Conservation (phyloP, 768 basidiomycete genomes). For the Podaxis mareebaensis region DNA sequence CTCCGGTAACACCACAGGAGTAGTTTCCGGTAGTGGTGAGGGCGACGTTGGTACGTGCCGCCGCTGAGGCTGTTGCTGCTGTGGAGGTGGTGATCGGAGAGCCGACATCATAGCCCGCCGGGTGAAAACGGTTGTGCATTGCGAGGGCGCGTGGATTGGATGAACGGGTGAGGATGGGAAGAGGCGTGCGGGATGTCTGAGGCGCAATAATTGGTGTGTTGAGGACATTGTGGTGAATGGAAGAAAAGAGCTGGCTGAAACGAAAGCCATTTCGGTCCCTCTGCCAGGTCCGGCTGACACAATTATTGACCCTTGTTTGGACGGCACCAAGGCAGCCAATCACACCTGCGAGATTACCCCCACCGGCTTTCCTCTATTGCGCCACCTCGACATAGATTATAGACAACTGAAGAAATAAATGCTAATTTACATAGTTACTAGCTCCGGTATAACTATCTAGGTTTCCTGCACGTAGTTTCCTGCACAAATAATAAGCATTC, state of each 20-base stretch:
- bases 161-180: conserved; percentile 30
- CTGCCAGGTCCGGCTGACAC: conserved; percentile 10
- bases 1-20: conserved; percentile 17
- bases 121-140: conserved; percentile 33
- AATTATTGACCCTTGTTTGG: conserved; percentile 28
- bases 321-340: conserved; percentile 27
- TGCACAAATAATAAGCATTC: conserved; percentile 24
- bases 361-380: conserved; percentile 19
- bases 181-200: conserved; percentile 23
- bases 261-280: conserved; percentile 1
- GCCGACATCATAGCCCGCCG: conserved; percentile 73
- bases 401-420: neutral
- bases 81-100: conserved; percentile 37
- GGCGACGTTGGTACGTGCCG: conserved; percentile 22
- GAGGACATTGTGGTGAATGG: conserved; percentile 16
- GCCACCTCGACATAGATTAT: neutral
- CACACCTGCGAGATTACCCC: conserved; percentile 16
- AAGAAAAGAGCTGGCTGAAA: neutral
- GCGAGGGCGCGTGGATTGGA: conserved; percentile 33
- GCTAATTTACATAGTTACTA: conserved; percentile 15
- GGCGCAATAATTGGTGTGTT: conserved; percentile 18
- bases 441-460: conserved; percentile 16
- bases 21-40: conserved; percentile 8
- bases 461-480: conserved; percentile 72
- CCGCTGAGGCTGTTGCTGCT: conserved; percentile 39